A percentile compares a stretch with the other conserved stretches of the same genome.
These are phyloP conservation scores for Boechera divaricarpa DNA, from an alignment of 345 rosid species.

Conservation along the genomic window DNA sequence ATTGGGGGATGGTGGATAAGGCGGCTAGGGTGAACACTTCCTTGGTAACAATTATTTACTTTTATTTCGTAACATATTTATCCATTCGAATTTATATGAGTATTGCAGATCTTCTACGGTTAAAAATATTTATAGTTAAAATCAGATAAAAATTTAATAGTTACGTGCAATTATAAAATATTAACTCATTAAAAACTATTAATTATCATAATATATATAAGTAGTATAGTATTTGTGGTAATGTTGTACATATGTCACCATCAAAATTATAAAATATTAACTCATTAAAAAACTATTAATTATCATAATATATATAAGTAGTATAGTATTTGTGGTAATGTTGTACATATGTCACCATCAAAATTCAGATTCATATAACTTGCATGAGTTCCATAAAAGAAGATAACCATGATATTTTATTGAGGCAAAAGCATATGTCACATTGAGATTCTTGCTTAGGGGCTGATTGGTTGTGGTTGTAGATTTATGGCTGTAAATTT, in stretches of 20 bases:
- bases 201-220: background rate
- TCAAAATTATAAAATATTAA: background rate
- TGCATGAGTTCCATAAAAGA: constrained; percentile 18
- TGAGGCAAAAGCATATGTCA: constrained; percentile 38
- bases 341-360: background rate
- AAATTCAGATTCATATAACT: background rate
- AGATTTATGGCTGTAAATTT: too few species aligned
- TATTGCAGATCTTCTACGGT: background rate
- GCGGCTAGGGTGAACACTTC: too few species aligned
- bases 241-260: background rate
- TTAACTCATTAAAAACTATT: background rate
- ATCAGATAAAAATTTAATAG: too few species aligned
- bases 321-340: background rate
- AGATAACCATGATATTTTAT: constrained; percentile 1
- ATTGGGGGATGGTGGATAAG: too few species aligned
- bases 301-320: background rate
- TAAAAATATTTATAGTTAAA: too few species aligned
- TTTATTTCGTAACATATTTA: too few species aligned
- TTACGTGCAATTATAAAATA: background rate
- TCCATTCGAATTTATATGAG: background rate
- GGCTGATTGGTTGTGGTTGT: too few species aligned
- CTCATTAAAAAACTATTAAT: background rate
- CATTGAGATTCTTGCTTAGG: constrained; percentile 20
- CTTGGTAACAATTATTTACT: background rate
- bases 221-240: background rate